phyloP scores from a whole-genome alignment of 2,329 filamentous ascomycete species.

The Aspergillus sergii region DNA sequence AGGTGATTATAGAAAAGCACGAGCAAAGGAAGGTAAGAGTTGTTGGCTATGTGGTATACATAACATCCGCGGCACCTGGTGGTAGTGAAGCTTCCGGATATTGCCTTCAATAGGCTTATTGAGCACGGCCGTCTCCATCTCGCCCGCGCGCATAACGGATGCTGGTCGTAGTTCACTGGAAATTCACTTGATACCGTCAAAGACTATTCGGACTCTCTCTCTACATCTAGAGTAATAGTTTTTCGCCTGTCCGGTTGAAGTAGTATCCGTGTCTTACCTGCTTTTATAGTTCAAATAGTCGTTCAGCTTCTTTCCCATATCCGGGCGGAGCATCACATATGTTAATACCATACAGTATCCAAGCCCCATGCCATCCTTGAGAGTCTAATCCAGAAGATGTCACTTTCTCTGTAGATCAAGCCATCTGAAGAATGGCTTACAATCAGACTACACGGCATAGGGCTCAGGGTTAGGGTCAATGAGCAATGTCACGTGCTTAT shows the following conservation, averaged over 20 bases:
- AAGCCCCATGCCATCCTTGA: not conserved
- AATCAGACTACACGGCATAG: not conserved
- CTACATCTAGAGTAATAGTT: not conserved
- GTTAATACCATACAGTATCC: not conserved
- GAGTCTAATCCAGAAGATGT: not conserved
- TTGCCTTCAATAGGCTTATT: conserved; percentile 21
- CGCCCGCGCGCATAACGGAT: not conserved
- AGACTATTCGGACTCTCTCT: not conserved
- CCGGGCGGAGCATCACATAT: not conserved
- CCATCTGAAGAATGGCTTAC: not conserved
- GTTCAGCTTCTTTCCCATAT: not conserved
- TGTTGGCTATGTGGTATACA: conserved; percentile 2
- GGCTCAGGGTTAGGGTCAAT: conserved; percentile 17
- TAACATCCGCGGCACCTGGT: not conserved
- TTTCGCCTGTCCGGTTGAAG: not conserved
- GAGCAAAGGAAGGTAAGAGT: not conserved
- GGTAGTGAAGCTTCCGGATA: conserved; percentile 8
- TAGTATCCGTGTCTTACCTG: not conserved
- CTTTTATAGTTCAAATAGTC: not conserved
- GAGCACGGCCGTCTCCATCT: conserved; percentile 2
- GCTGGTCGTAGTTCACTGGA: not conserved
- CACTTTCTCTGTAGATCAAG: not conserved
- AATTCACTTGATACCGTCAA: not conserved
- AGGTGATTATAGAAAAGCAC: not conserved
- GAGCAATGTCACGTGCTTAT: conserved; percentile 3